Evolutionary conservation across 2,329 filamentous ascomycete species (phyloP).

Genomic region (Fusarium pseudograminearum): DNA sequence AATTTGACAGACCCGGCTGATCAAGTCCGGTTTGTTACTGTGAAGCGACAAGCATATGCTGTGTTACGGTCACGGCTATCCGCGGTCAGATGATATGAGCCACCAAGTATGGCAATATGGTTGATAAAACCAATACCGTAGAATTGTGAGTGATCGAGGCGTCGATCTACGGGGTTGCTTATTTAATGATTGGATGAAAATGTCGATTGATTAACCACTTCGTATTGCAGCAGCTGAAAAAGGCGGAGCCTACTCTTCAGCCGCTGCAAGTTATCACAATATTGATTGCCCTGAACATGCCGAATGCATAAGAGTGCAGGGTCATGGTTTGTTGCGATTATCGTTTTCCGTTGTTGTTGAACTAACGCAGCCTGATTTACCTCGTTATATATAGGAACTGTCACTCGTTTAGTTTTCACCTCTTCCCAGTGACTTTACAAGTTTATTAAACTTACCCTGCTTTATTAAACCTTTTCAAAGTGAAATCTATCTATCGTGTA

Average conservation of each 20-base stretch:
- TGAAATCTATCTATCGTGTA: neutral
- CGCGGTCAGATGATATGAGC: neutral
- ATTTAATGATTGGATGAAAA: neutral
- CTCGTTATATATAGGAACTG: no score
- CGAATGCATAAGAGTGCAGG: neutral
- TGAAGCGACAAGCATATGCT: neutral
- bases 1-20: neutral
- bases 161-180: neutral
- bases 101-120: neutral
- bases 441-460: no score
- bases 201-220: neutral
- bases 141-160: neutral
- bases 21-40: neutral
- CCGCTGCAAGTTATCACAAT: neutral
- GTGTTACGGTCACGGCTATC: neutral
- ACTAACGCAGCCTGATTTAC: neutral
- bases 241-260: neutral
- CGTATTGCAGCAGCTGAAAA: neutral
- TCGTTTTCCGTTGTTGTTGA: accelerated
- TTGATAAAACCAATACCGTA: neutral
- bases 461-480: no score
- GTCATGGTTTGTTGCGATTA: neutral
- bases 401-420: no score
- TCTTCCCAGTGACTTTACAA: no score
- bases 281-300: neutral